Evolutionary conservation across 2,329 filamentous ascomycete species (phyloP).

Genomic region (Pyrenochaeta sp.): DNA sequence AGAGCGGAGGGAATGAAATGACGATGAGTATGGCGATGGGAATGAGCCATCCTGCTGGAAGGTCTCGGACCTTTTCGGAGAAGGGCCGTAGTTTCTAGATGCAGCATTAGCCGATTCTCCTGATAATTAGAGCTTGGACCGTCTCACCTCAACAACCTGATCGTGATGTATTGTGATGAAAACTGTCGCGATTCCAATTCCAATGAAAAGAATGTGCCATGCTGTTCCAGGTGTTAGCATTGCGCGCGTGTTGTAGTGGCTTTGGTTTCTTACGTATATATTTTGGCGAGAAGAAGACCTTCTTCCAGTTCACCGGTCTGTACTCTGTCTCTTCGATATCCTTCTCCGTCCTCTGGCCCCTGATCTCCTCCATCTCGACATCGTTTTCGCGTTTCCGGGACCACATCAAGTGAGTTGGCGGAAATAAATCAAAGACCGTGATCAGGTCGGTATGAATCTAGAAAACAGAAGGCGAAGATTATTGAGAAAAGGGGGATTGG

Average conservation of each 20-base stretch:
- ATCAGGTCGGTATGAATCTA: background rate
- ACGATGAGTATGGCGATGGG: slow-evolving; percentile 44
- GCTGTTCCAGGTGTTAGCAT: slow-evolving; percentile 29
- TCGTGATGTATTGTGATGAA: slow-evolving; percentile 42
- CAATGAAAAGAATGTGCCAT: slow-evolving; percentile 43
- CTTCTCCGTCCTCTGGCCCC: slow-evolving; percentile 23
- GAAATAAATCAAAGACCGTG: background rate
- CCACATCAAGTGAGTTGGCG: slow-evolving; percentile 21
- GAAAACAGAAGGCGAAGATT: background rate
- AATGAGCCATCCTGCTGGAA: slow-evolving; percentile 47
- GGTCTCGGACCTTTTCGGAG: slow-evolving; percentile 44
- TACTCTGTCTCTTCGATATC: slow-evolving; percentile 45
- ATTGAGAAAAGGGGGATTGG: background rate
- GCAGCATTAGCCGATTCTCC: slow-evolving; percentile 12
- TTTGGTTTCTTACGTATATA: slow-evolving; percentile 42
- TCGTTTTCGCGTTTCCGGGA: slow-evolving; percentile 34
- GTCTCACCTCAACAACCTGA: slow-evolving; percentile 39
- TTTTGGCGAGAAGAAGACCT: slow-evolving; percentile 42
- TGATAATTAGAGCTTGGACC: background rate
- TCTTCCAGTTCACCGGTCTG: slow-evolving; percentile 44
- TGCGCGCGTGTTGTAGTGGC: background rate
- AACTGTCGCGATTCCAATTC: slow-evolving; percentile 35
- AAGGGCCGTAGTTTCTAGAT: slow-evolving; percentile 43
- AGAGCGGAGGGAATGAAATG: slow-evolving; percentile 47
- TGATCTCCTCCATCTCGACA: slow-evolving; percentile 42